Evolutionary conservation across 352 stramenopile species (phyloP).

Genomic region (Globisporangium radiosum): DNA sequence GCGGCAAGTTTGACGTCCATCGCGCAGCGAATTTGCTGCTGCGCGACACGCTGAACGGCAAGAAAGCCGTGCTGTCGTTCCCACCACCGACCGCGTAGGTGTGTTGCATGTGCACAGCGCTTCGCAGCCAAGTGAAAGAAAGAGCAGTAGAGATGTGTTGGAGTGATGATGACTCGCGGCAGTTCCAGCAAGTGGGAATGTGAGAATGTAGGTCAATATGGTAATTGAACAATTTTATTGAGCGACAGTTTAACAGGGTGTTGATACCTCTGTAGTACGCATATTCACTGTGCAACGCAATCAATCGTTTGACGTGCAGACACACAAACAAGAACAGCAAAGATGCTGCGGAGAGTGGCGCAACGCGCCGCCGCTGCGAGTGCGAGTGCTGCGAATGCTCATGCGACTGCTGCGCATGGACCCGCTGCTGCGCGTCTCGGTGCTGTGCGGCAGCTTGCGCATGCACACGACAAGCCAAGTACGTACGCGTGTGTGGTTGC

Average conservation of each 20-base stretch:
- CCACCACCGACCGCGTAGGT: slow-evolving; percentile 25
- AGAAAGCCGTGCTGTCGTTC: slow-evolving; percentile 79
- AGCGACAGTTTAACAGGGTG: neutral
- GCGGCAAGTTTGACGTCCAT: slow-evolving; percentile 71
- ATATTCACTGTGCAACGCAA: neutral
- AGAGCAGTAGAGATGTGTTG: too few species aligned
- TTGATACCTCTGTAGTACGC: neutral
- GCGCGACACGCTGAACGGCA: slow-evolving; percentile 72
- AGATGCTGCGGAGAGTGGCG: slow-evolving; percentile 26
- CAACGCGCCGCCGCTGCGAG: slow-evolving; percentile 6
- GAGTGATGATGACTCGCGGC: too few species aligned
- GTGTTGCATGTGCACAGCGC: too few species aligned
- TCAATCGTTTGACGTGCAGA: neutral
- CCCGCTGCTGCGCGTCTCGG: slow-evolving; percentile 8
- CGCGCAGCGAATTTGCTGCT: slow-evolving; percentile 66
- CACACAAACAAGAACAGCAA: neutral
- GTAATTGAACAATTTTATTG: too few species aligned
- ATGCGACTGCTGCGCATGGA: slow-evolving; percentile 12
- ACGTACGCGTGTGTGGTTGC: slow-evolving; percentile 1
- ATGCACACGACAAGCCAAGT: slow-evolving; percentile 20
- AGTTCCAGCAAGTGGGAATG: too few species aligned
- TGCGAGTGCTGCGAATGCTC: too few species aligned
- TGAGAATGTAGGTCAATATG: too few species aligned
- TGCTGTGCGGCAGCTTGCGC: slow-evolving; percentile 15
- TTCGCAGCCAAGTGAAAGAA: too few species aligned